Evolutionary conservation across 192 early-diverging fungal genomes (phyloP), one percentile per base, ranked within the genome.

Genomic region (Backusella liffmaniae): DNA sequence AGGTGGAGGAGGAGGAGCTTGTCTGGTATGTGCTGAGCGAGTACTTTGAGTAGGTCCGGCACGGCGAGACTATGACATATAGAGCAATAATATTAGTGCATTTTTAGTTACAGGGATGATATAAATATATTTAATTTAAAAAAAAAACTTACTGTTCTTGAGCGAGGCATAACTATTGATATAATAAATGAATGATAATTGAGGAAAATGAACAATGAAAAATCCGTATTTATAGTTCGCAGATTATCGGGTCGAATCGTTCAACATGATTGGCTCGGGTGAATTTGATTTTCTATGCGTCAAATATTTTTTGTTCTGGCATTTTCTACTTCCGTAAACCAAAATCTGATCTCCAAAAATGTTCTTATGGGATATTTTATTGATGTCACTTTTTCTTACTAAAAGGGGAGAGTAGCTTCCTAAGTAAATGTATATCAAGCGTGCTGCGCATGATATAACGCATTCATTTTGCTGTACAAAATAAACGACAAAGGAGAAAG

Each of bases 21-120:
- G 90, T 44, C 85, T 84, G 73, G 88, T 83, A 15, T 81, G 83
- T 56, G 88, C 84, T 68, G 76, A 77, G 67, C 85, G 87, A 68
- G 77, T 86, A 78, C 83, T 83, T 70, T 83, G 76, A 59, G 80
- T 79, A 73, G 83, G 77, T 30, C 71, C 78, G 69, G 79, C 70
- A 80, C 82, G 86, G 76, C 80, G 72, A 77, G 80, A 71, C 80
- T 81, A 75, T 4, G 6, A 56, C n/a, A 39, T 8, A 39, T 39
- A 39, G 37, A 10, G 9, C 37, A 12, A 0, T 39, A 8, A 39
- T 0, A 39, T 39, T 1, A 39, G 37, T 39, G 8, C 10, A 39
- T 39, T 39, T 12, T 39, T 12, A 8, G 10, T 10, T 39, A 10
- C 0, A 39, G 37, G 10, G 37, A 10, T 56, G 10, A 23, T 2